Base-by-base conservation (phyloP, 768 basidiomycete species). In the Leccinum imitatum region DNA sequence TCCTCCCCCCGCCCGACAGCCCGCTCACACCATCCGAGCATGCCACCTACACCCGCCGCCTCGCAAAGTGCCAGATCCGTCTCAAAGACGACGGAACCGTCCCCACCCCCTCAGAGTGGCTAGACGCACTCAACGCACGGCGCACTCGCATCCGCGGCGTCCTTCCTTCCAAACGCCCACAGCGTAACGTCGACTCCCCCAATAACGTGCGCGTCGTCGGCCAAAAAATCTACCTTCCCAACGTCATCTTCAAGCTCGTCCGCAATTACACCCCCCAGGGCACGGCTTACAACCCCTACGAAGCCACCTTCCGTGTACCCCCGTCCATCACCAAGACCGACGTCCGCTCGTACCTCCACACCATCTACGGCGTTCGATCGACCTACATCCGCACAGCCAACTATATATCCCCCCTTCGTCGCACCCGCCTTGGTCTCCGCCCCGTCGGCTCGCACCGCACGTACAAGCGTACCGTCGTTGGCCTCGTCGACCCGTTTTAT, bases 381-480 rank as follows among this genome's bases (percentile, higher is more conserved):
- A 96, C 94, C 7, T 97, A 95, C 73, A 93, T 98, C 62, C 92
- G 95, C 54, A 98, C 95, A n/a, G 91, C 92, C 79, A 92, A 91
- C 78, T 93, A 93, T 67, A 77, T 87, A 60, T 82, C 88, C 1
- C 84, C 87, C 48, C 67, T 82, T 19, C 69, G 70, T 10, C 75
- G 80, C 44, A 63, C 60, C 0, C 62, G 54, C 30, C 25, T 64
- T 30, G 65, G 73, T 52, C 73, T 71, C 47, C 64, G 73, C 13
- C 65, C 73, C 33, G 62, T 73, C 52, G 51, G 76, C 68, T 50
- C 74, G 54, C 63, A 82, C 66, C 81, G 80, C 65, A 87, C 87
- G 21, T 95, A 93, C 79, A 98, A 98, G 71, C 89, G 92, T 37
- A 93, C 93, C 3, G 87, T 96, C 37, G 93, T 98, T 21, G 95